Evolutionary conservation across 257 asterid species (phyloP), one percentile per base, ranked within the genome.

Genomic region (Ophiorrhiza pumila): DNA sequence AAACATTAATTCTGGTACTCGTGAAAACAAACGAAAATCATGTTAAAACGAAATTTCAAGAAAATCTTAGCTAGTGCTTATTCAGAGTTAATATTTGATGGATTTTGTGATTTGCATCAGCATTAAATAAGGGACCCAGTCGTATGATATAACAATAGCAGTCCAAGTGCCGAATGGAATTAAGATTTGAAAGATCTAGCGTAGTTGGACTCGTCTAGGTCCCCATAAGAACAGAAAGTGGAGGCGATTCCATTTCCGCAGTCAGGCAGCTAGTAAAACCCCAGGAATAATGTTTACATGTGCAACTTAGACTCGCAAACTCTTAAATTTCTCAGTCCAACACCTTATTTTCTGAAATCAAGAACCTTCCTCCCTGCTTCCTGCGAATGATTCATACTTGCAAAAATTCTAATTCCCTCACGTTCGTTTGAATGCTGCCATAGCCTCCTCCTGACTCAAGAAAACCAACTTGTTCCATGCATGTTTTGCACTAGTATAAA

Each of bases 241-340:
- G 46, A 4, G 11, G 46, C 11, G 9, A 42, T 4, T 50, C 57
- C 57, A 50, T 7, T n/a, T n/a, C n/a, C n/a, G 23, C 58, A 59
- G 45, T n/a, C 66, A 57, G 32, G 29, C 66, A 57, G 55, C 67
- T 31, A 4, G 67, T 59, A 60, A 31, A 45, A 59, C 68, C 68
- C 22, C 0, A 45, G 1, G 75, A 71, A 71, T 29, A 56, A 73
- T 37, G 50, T 55, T n/a, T 25, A 23, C n/a, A n/a, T n/a, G n/a
- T n/a, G 15, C 77, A 73, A 73, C 52, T 73, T 62, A 52, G 71
- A 73, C 77, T 50, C 57, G 77, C 57, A 73, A 73, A 37, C 77
- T 62, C 77, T 15, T n/a, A 22, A n/a, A 22, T 17, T 39, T 63
- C 68, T 63, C 49, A 22, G 0, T 8, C 25, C 67, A 34, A 34